Base-by-base conservation (phyloP, 176 grass and related monocot genomes). In the Phyllostachys edulis region DNA sequence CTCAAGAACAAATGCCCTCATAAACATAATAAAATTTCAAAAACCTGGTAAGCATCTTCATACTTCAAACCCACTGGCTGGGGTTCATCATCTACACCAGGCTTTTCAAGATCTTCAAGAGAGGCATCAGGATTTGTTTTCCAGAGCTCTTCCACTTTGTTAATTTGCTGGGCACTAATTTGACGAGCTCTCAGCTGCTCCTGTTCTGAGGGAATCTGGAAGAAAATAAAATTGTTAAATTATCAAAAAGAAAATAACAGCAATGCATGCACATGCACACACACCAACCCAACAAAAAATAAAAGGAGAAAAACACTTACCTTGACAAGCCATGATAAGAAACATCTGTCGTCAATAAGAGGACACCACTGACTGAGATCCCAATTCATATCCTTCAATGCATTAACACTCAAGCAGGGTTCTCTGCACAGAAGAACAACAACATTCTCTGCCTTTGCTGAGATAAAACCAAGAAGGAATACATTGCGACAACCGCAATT, bases 11-110 rank as follows among this genome's bases (percentile, higher is more conserved):
- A 77, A 56, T 26, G 29, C 13, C 16, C 3, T 37, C 0, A 40
- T 64, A 21, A 63, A 39, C 63, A 49, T 27, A 10, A 20, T 7
- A 79, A 67, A 65, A 77, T 41, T 78, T 72, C 42, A 82, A 72
- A 72, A 78, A 99, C 97, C 97, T 99, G 97, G 83, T 99, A 99
- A 81, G 97, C 97, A 90, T 99, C 97, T 92, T 96, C 97, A 85
- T 99, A 99, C 85, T 99, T 99, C 90, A 94, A 65, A 68, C 67
- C 94, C 61, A 99, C 90, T 77, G 75, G 45, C 65, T 96, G 93
- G 17, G 97, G 97, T 86, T 99, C 97, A 89, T 96, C 93, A 88
- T 99, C 97, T 13, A 99, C 91, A 73, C 97, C 97, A 27, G 93
- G 97, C 73, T 99, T 99, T 91, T 99, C 91, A 84, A 99, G 91